A percentile compares a stretch with the other conserved stretches of the same genome.
Conservation (phyloP, 1,139 yeast species). For the Nakaseomyces glabratus region DNA sequence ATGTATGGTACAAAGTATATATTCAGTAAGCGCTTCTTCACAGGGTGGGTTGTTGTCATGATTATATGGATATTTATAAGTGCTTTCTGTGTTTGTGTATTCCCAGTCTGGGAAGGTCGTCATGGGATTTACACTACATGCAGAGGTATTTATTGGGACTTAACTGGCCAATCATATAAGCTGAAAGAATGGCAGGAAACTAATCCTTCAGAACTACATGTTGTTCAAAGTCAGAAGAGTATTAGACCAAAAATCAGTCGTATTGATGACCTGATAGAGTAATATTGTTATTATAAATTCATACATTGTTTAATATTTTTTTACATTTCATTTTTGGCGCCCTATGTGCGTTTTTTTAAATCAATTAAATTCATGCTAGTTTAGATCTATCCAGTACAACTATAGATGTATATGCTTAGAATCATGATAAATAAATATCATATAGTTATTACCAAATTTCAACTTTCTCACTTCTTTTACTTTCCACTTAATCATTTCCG, state of each 20-base stretch:
- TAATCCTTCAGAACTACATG: slow-evolving; percentile 63
- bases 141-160: slow-evolving; percentile 80
- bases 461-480: no score
- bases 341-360: no score
- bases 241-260: slow-evolving; percentile 20
- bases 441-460: no score
- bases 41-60: slow-evolving; percentile 75
- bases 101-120: slow-evolving; percentile 63
- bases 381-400: no score
- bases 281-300: no score
- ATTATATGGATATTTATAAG: slow-evolving; percentile 63
- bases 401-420: no score
- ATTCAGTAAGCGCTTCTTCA: slow-evolving; percentile 62
- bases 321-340: no score
- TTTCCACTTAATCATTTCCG: no score
- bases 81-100: slow-evolving; percentile 46
- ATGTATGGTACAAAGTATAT: slow-evolving; percentile 71
- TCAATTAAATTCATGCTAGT: no score
- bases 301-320: no score
- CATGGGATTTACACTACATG: slow-evolving; percentile 50
- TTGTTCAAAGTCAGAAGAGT: slow-evolving; percentile 51
- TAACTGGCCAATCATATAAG: slow-evolving; percentile 63
- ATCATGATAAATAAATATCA: no score
- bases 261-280: slow-evolving; percentile 7
- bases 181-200: slow-evolving; percentile 61